Evolutionary conservation across 2,329 filamentous ascomycete genomes (phyloP), one percentile per base, ranked within the genome.

Genomic region (Colletotrichum melonis): DNA sequence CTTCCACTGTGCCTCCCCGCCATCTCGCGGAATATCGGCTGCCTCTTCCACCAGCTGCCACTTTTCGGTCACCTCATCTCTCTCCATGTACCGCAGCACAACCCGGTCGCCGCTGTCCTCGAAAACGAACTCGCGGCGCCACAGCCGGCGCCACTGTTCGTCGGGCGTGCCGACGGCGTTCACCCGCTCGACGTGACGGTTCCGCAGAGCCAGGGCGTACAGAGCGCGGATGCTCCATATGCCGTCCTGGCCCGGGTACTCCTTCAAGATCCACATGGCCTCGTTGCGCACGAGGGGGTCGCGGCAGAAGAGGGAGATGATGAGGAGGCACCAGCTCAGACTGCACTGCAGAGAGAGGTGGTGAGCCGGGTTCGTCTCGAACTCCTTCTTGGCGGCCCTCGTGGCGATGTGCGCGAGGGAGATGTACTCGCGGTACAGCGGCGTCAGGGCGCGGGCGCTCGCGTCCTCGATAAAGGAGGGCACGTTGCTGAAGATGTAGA

Each of bases 21-120:
- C 38, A 0, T 72, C 74, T 2, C 80, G 78, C 12, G 68, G 67
- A 38, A 81, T 79, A 7, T 79, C 77, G 1, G 83, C 82, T 3
- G 76, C 76, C 67, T 85, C 84, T 67, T 85, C 84, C 1, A 85
- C 75, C 19, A 84, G 74, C 38, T 77, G 79, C 84, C 84, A 85
- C 11, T 73, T 58, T 0, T 79, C 80, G 0, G 80, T 80, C 5
- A 63, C 22, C 3, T 66, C 52, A 12, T 80, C 68, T 19, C 75
- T 80, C 0, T 77, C 78, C 12, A 80, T 14, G 19, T 78, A 82
- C 5, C 81, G 78, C 7, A 83, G 77, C 2, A 83, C 19, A 14
- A 81, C 67, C 0, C 77, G 79, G 12, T 79, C 77, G 19, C 81
- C 81, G 1, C 79, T 79, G 9, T 83, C 77, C 52, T 83, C 82